Percentiles rank a stretch among this genome's conserved stretches.
Conservation (phyloP, 257 asterid genomes). For the Plantago major region DNA sequence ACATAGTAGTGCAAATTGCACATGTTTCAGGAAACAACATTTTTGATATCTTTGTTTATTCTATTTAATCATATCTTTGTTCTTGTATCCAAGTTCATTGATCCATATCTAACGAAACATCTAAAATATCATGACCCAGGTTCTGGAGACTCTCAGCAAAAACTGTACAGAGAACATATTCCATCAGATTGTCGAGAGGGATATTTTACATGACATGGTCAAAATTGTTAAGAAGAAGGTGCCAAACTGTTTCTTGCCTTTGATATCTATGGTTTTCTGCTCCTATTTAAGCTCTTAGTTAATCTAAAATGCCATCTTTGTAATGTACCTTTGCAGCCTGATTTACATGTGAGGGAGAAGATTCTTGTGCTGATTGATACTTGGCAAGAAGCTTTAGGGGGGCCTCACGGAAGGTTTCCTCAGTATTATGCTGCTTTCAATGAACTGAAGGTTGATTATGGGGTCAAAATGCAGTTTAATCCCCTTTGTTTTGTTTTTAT, state of each 20-base stretch:
- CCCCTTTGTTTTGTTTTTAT: too few species aligned
- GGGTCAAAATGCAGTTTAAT: not conserved
- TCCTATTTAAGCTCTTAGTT: constrained; percentile 4
- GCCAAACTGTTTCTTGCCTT: constrained; percentile 3
- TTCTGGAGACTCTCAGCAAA: constrained; percentile 92
- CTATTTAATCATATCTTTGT: too few species aligned
- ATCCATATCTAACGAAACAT: not conserved
- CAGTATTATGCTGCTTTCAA: constrained; percentile 84
- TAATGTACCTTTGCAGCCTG: constrained; percentile 58
- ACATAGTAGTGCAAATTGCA: too few species aligned
- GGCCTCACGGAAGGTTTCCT: constrained; percentile 80
- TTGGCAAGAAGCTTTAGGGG: constrained; percentile 98
- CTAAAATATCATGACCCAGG: constrained; percentile 45
- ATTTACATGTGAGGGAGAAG: constrained; percentile 90
- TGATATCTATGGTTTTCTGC: constrained; percentile 1
- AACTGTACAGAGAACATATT: constrained; percentile 87
- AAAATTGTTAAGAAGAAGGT: constrained; percentile 97
- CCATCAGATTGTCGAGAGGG: constrained; percentile 91
- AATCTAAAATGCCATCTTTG: constrained; percentile 9
- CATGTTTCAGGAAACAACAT: too few species aligned
- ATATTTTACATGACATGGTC: constrained; percentile 90
- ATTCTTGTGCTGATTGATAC: constrained; percentile 79
- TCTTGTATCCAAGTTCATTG: not conserved
- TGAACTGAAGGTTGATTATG: constrained; percentile 61
- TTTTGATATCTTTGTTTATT: too few species aligned